Evolutionary conservation across 1,284 basidiomycete species (phyloP).

Genomic region (Mycena citricolor): DNA sequence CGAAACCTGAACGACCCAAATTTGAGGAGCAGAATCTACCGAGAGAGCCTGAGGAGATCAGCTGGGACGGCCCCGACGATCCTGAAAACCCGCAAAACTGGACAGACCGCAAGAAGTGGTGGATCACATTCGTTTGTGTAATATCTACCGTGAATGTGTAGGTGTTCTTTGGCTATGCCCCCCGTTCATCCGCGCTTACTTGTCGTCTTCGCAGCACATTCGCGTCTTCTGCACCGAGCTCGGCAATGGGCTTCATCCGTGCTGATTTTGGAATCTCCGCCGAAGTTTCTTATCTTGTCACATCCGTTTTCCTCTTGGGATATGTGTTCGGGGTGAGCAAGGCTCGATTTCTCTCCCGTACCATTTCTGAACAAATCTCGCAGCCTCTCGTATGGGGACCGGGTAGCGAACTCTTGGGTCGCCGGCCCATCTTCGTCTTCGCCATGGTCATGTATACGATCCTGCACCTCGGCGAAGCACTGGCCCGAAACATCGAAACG

Average conservation of each 20-base stretch:
- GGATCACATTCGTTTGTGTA: conserved; percentile 38
- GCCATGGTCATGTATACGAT: conserved; percentile 54
- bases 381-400: conserved; percentile 50
- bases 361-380: conserved; percentile 24
- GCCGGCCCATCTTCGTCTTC: conserved; percentile 54
- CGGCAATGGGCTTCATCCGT: conserved; percentile 40
- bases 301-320: conserved; percentile 56
- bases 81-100: conserved; percentile 65
- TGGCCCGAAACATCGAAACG: conserved; percentile 64
- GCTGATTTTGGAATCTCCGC: conserved; percentile 39
- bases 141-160: conserved; percentile 57
- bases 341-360: conserved; percentile 23
- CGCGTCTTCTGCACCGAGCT: conserved; percentile 56
- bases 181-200: neutral
- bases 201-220: conserved; percentile 44
- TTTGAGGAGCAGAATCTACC: too few species aligned
- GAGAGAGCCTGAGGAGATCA: conserved; percentile 46
- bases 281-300: conserved; percentile 53
- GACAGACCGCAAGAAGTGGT: conserved; percentile 49
- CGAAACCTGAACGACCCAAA: too few species aligned
- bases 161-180: conserved; percentile 23
- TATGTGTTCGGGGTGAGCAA: conserved; percentile 55
- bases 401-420: conserved; percentile 63
- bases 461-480: conserved; percentile 62
- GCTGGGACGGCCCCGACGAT: conserved; percentile 62